Evolutionary conservation across 2,329 filamentous ascomycete genomes (phyloP).

Genomic region (Fusarium sp.): DNA sequence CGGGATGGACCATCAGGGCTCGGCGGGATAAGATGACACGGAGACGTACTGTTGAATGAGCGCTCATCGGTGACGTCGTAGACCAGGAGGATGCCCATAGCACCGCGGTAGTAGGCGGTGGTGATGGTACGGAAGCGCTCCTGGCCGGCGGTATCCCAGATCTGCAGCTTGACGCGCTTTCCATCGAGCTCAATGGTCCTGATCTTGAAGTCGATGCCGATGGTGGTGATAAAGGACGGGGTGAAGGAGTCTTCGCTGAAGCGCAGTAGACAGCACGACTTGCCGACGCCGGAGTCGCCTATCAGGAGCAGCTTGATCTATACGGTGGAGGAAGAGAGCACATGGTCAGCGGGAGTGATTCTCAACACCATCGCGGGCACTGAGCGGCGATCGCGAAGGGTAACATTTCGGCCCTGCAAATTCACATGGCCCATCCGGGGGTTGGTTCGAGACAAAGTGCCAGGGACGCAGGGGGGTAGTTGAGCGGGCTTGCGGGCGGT

Average conservation of each 20-base stretch:
- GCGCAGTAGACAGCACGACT: slow-evolving; percentile 95
- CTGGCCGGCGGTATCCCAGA: slow-evolving; percentile 99
- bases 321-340: slow-evolving; percentile 19
- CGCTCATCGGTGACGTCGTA: slow-evolving; percentile 98
- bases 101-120: slow-evolving; percentile 97
- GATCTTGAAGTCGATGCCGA: slow-evolving; percentile 99
- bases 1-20: neutral
- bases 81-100: slow-evolving; percentile 97
- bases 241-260: slow-evolving; percentile 99
- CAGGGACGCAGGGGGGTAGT: slow-evolving; percentile 24
- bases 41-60: slow-evolving; percentile 87
- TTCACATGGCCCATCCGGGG: slow-evolving; percentile 7
- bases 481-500: slow-evolving; percentile 33
- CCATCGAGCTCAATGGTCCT: slow-evolving; percentile 98
- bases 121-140: slow-evolving; percentile 99
- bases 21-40: neutral
- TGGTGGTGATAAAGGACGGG: slow-evolving; percentile 97
- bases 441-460: slow-evolving; percentile 20
- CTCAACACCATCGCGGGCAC: neutral
- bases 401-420: slow-evolving; percentile 1
- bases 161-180: slow-evolving; percentile 98
- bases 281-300: slow-evolving; percentile 95
- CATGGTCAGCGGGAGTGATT: slow-evolving; percentile 16
- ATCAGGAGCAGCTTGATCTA: slow-evolving; percentile 98
- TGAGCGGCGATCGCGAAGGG: neutral